These are phyloP conservation scores for Xylaria sp. DNA, from an alignment of 2,329 filamentous ascomycete genomes.

Conservation along the genomic window DNA sequence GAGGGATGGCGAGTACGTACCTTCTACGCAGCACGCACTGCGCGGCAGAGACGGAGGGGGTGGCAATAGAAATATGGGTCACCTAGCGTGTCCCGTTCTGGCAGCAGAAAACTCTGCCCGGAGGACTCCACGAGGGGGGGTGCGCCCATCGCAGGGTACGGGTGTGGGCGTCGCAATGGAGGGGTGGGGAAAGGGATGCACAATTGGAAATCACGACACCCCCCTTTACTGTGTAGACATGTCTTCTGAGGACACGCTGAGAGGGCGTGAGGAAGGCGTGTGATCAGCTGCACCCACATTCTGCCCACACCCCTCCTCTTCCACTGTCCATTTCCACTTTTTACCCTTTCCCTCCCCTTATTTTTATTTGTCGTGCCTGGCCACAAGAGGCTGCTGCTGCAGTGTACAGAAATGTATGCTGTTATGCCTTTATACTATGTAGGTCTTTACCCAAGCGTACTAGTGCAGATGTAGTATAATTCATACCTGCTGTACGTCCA, in stretches of 20 bases:
- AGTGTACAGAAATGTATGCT: not conserved
- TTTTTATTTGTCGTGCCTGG: conserved; percentile 17
- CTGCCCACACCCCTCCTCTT: conserved; percentile 30
- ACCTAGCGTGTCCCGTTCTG: conserved; percentile 30
- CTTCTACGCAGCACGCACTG: too few species aligned
- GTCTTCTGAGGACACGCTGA: conserved; percentile 27
- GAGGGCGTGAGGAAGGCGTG: conserved; percentile 32
- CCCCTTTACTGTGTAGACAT: conserved; percentile 28
- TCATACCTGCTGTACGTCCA: not conserved
- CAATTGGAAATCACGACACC: conserved; percentile 39
- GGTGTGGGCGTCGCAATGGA: conserved; percentile 11
- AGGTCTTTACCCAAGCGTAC: not conserved
- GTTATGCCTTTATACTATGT: not conserved
- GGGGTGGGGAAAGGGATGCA: conserved; percentile 34
- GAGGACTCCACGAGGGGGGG: conserved; percentile 8
- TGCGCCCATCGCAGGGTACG: not conserved
- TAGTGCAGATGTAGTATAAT: not conserved
- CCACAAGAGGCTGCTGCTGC: not conserved
- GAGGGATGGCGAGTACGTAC: conserved; percentile 31
- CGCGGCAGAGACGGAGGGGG: conserved; percentile 22
- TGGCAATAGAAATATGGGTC: conserved; percentile 18
- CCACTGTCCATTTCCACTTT: not conserved
- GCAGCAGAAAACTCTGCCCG: conserved; percentile 34
- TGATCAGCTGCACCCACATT: conserved; percentile 35
- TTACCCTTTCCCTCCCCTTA: conserved; percentile 2